Evolutionary conservation across 306 rosid genomes (phyloP), one percentile per base, ranked within the genome.

Genomic region (Cicer bijugum): DNA sequence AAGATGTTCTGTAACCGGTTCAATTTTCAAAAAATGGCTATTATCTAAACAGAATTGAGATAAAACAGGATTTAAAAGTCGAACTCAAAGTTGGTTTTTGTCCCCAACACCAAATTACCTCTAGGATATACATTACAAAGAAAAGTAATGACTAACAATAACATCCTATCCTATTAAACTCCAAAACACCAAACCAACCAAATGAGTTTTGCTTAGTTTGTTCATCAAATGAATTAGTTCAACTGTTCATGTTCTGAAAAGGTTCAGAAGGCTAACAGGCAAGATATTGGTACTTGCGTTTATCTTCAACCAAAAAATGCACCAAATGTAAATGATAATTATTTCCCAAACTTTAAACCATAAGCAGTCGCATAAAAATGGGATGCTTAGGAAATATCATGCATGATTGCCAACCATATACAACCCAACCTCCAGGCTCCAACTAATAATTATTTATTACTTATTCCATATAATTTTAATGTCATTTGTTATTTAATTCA

Each of bases 51-150:
- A 76, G 19, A 75, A 53, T 42, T 51, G 19, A 42, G 9, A 65
- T 52, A 28, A 40, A 52, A 40, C 4, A 14, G 20, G 12, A 19
- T 39, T 9, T 8, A 39, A 38, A 15, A 15, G 72, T 50, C 12
- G 2, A 63, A 51, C 67, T 37, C 77, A 72, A 55, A 71, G 72
- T 17, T 61, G 12, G 47, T 3, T 53, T 40, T 65, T n/a, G 38
- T 75, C 12, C n/a, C 1, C 56, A 12, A 67, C 23, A 46, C 44
- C 28, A 15, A 68, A 48, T 35, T 20, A 45, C 4, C 71, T 12
- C 16, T 9, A 47, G 46, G 44, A 14, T 47, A 19, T 68, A 48
- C 0, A 5, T 33, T 5, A 53, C 7, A 10, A 40, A 50, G 63
- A 63, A 20, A 19, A 42, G 58, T 37, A 39, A 33, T 46, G 12